Evolutionary conservation across 106 monocot genomes (phyloP), one percentile per base, ranked within the genome.

Genomic region (Phalaenopsis aphrodite): DNA sequence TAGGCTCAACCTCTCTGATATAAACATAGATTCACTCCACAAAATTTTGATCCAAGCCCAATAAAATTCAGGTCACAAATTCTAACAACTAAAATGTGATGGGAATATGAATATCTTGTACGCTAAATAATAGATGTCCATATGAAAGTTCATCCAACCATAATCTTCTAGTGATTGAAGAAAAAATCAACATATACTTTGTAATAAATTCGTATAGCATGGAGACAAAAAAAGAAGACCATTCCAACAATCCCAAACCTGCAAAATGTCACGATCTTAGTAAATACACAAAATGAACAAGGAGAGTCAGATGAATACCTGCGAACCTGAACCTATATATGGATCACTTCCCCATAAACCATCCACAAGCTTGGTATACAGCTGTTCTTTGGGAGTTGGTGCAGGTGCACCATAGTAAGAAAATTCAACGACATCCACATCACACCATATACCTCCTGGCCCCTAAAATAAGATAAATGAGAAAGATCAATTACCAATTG

Each of bases 391-490:
- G 5, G 94, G 97, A 57, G 94, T 94, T 80, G 88, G 86, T 15
- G 92, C 89, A 8, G 97, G 94, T 78, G 92, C 97, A 57, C 97
- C 97, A 77, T 94, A 94, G 71, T 97, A 97, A 2, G 97, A 97
- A 75, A 97, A 97, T 75, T 97, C 97, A 46, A 97, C 86, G 78
- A 97, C 94, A 88, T 97, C 97, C 14, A 97, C 97, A 84, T 97
- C 94, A 85, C 97, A 97, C 97, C 97, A 97, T 18, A 97, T 89
- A 74, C 94, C 94, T 15, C 97, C 97, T 23, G 94, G 92, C 43
- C 94, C 94, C 97, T 94, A 56, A 48, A 48, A 48, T 7, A 76
- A 45, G 83, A 43, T 21, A 77, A 19, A 80, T 11, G 41, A 68
- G 79, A 14, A 49, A 30, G 76, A 41, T 36, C 15, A 48, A 48